These are phyloP conservation scores for Kernera saxatilis DNA, from an alignment of 345 rosid genomes.

Conservation along the genomic window DNA sequence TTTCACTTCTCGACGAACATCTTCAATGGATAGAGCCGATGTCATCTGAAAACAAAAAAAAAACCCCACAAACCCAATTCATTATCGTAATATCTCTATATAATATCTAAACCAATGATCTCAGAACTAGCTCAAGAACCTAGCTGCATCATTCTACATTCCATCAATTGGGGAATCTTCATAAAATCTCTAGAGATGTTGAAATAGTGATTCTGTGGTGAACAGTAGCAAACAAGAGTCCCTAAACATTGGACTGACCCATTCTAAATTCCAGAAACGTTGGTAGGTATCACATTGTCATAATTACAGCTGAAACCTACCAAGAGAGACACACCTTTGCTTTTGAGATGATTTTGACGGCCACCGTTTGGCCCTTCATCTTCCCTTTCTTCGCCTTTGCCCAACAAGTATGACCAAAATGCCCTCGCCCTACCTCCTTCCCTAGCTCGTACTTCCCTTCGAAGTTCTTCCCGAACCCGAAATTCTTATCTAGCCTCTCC, in stretches of 20 bases:
- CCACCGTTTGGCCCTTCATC: conserved; percentile 69
- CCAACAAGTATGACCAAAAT: conserved; percentile 96
- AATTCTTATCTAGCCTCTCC: conserved; percentile 69
- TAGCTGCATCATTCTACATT: background rate
- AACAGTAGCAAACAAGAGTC: background rate
- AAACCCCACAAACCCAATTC: background rate
- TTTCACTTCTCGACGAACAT: conserved; percentile 93
- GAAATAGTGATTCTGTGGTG: background rate
- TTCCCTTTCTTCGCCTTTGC: conserved; percentile 86
- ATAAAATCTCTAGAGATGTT: background rate
- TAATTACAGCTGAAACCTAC: background rate
- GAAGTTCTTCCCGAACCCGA: conserved; percentile 74
- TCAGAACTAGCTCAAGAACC: background rate
- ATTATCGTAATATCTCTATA: background rate
- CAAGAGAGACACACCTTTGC: conserved; percentile 45
- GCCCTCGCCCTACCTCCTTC: conserved; percentile 91
- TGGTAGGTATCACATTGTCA: background rate
- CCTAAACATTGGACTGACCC: too few relatives aligned
- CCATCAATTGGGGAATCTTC: background rate
- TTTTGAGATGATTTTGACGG: conserved; percentile 92
- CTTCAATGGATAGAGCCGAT: conserved; percentile 76
- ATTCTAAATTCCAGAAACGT: background rate
- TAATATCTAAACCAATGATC: background rate
- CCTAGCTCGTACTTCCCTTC: conserved; percentile 77
- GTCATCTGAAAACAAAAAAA: conserved; percentile 62